These are phyloP conservation scores for Trichoderma sp. DNA, from an alignment of 2,329 filamentous ascomycete species.

Conservation along the genomic window DNA sequence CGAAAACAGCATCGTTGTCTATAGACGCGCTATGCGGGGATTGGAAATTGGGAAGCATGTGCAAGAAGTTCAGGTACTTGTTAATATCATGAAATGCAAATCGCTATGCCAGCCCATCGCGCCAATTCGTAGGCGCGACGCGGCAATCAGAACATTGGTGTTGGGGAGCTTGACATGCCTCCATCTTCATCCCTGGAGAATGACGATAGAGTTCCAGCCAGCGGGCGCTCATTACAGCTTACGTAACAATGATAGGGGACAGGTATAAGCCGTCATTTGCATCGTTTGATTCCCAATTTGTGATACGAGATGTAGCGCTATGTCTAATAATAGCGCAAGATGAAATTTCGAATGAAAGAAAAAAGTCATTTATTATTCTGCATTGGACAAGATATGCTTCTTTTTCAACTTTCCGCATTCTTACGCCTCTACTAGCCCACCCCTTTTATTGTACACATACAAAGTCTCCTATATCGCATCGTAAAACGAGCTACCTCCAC, in stretches of 20 bases:
- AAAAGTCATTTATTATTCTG: slow-evolving; percentile 3
- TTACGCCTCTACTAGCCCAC: background rate
- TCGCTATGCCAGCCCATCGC: slow-evolving; percentile 15
- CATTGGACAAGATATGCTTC: background rate
- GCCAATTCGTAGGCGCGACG: slow-evolving; percentile 20
- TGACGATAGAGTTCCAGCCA: slow-evolving; percentile 5
- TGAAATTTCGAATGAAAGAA: background rate
- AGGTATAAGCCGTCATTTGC: background rate
- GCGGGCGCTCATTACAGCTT: background rate
- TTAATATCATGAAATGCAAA: slow-evolving; percentile 10
- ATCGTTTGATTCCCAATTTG: background rate
- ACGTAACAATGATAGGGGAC: background rate
- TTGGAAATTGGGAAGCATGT: background rate
- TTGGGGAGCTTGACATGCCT: background rate
- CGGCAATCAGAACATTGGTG: slow-evolving; percentile 2
- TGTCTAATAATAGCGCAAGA: background rate
- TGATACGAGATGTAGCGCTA: background rate
- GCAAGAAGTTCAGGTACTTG: background rate
- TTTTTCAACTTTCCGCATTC: background rate
- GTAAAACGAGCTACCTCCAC: background rate
- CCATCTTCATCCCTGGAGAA: background rate
- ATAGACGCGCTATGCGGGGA: background rate
- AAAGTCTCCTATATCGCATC: slow-evolving; percentile 9
- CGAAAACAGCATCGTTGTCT: slow-evolving; percentile 34
- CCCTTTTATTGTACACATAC: slow-evolving; percentile 18